These are phyloP conservation scores for Saitoella complicata DNA, from an alignment of 805 yeast species.

Conservation along the genomic window DNA sequence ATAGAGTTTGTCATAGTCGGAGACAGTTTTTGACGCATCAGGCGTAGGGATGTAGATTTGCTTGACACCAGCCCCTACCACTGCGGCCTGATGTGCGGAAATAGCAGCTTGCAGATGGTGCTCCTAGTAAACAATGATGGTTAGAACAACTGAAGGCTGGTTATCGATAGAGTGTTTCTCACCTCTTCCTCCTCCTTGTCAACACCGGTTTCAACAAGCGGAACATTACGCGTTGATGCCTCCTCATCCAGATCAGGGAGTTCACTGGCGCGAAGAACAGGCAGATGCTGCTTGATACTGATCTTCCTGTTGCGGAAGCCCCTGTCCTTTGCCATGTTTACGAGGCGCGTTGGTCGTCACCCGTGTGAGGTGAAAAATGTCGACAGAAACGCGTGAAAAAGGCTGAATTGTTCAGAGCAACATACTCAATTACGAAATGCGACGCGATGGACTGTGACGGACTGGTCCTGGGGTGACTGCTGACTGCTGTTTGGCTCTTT, in stretches of 20 bases:
- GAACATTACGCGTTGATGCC: slow-evolving; percentile 69
- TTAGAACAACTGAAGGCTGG: background rate
- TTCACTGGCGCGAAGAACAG: slow-evolving; percentile 61
- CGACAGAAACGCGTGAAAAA: too few relatives aligned
- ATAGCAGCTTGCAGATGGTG: slow-evolving; percentile 87
- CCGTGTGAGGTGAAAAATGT: too few relatives aligned
- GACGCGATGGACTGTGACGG: too few relatives aligned
- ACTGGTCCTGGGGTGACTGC: too few relatives aligned
- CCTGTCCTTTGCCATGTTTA: background rate
- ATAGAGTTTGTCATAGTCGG: slow-evolving; percentile 59
- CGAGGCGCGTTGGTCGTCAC: too few relatives aligned
- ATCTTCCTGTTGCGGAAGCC: slow-evolving; percentile 82
- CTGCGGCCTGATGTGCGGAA: slow-evolving; percentile 55
- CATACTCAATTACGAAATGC: too few relatives aligned
- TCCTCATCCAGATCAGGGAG: slow-evolving; percentile 62
- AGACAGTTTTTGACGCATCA: slow-evolving; percentile 38
- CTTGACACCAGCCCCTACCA: slow-evolving; percentile 31
- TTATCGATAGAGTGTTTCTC: background rate
- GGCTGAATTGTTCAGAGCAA: too few relatives aligned
- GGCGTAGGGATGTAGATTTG: slow-evolving; percentile 89
- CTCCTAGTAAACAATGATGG: slow-evolving; percentile 26
- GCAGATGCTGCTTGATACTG: slow-evolving; percentile 74
- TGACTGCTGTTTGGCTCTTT: too few relatives aligned
- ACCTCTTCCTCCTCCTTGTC: slow-evolving; percentile 88
- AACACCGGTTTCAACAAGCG: slow-evolving; percentile 91